Evolutionary conservation across 1,284 basidiomycete genomes (phyloP).

Genomic region (Inonotus hispidus): DNA sequence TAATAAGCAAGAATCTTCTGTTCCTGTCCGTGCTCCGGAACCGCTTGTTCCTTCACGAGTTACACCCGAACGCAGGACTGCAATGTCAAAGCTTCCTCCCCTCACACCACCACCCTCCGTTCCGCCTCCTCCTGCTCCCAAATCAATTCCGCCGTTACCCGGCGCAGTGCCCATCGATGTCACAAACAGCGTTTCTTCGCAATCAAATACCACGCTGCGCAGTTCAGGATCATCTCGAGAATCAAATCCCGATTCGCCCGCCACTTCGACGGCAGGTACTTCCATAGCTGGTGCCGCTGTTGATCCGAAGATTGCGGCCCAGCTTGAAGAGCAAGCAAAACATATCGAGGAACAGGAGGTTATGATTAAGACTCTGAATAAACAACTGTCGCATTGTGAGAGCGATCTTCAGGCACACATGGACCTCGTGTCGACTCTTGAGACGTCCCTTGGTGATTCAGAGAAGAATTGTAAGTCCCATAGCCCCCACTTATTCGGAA

Average conservation of each 20-base stretch:
- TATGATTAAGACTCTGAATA: slow-evolving; percentile 90
- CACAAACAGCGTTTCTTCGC: slow-evolving; percentile 31
- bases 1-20: slow-evolving; percentile 53
- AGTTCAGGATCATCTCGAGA: slow-evolving; percentile 50
- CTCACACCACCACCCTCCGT: slow-evolving; percentile 84
- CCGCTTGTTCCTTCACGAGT: slow-evolving; percentile 36
- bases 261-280: slow-evolving; percentile 53
- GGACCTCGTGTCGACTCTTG: slow-evolving; percentile 80
- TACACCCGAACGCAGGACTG: slow-evolving; percentile 46
- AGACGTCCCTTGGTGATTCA: slow-evolving; percentile 79
- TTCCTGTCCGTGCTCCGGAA: slow-evolving; percentile 46
- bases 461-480: slow-evolving; percentile 78
- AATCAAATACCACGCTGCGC: slow-evolving; percentile 18
- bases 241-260: slow-evolving; percentile 57
- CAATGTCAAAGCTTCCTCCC: slow-evolving; percentile 75
- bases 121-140: slow-evolving; percentile 80
- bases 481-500: slow-evolving; percentile 7
- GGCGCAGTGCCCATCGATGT: slow-evolving; percentile 12
- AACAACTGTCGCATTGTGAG: slow-evolving; percentile 88
- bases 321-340: slow-evolving; percentile 70
- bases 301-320: slow-evolving; percentile 53
- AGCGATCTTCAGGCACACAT: slow-evolving; percentile 87
- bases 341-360: slow-evolving; percentile 78
- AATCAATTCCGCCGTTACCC: slow-evolving; percentile 32
- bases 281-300: slow-evolving; percentile 30